These are phyloP conservation scores for Macrolepiota albuminosa DNA, from an alignment of 768 basidiomycete species.

Conservation along the genomic window DNA sequence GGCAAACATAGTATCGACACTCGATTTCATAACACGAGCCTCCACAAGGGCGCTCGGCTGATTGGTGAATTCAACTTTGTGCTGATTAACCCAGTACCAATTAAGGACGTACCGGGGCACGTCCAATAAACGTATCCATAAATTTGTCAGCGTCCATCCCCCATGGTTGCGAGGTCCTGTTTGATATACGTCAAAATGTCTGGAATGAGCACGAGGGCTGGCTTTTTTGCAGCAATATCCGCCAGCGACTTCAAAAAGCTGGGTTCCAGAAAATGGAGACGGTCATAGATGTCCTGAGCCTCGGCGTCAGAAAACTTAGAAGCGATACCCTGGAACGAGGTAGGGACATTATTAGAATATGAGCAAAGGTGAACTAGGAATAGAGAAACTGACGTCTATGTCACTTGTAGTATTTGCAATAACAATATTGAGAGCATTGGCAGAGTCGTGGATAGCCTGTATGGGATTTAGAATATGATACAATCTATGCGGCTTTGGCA, in stretches of 20 bases:
- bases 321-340: conserved; percentile 13
- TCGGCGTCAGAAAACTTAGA: conserved; percentile 20
- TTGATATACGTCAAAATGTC: conserved; percentile 25
- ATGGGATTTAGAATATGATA: neutral
- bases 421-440: conserved; percentile 17
- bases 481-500: neutral
- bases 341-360: neutral
- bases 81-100: neutral
- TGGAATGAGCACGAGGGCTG: conserved; percentile 24
- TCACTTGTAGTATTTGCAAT: conserved; percentile 25
- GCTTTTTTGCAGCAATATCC: conserved; percentile 19
- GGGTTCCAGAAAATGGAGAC: conserved; percentile 21
- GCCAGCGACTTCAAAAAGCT: conserved; percentile 20
- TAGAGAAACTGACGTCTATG: conserved; percentile 15
- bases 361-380: neutral
- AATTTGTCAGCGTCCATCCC: neutral
- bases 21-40: neutral
- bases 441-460: conserved; percentile 29
- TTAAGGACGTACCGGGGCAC: too few species aligned
- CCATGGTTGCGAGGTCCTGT: conserved; percentile 21
- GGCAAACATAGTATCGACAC: neutral
- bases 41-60: neutral
- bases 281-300: conserved; percentile 17
- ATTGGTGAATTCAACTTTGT: neutral
- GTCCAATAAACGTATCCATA: neutral